phyloP scores from a whole-genome alignment of 2,329 filamentous ascomycete genomes.

The Trichoderma guizhouense region DNA sequence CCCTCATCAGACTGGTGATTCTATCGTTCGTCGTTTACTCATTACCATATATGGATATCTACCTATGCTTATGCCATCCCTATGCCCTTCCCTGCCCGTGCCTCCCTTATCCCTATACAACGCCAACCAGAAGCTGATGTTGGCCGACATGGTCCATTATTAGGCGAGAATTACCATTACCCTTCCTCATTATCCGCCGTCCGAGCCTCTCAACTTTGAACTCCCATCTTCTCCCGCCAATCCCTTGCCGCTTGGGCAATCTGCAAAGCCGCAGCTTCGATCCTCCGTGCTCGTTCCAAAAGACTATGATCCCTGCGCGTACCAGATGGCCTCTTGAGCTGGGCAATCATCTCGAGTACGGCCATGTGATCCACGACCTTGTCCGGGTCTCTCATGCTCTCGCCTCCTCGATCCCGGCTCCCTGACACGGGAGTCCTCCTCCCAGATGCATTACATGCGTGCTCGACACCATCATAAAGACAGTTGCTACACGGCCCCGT shows the following conservation, averaged over 20 bases:
- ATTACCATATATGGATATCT: conserved; percentile 14
- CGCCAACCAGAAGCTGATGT: conserved; percentile 12
- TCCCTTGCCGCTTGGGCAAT: conserved; percentile 28
- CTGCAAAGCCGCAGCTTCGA: conserved; percentile 27
- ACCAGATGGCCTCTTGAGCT: conserved; percentile 22
- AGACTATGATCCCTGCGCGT: conserved; percentile 23
- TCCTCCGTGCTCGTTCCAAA: conserved; percentile 24
- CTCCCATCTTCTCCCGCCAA: conserved; percentile 26
- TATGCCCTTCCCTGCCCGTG: background rate
- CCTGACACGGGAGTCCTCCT: conserved; percentile 19
- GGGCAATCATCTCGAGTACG: conserved; percentile 29
- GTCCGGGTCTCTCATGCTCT: conserved; percentile 22
- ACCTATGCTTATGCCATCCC: background rate
- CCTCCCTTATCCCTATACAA: background rate
- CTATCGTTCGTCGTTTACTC: conserved; percentile 10
- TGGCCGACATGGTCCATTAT: conserved; percentile 5
- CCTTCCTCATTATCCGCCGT: background rate
- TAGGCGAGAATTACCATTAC: conserved; percentile 6
- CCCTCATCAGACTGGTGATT: background rate
- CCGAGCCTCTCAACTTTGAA: conserved; percentile 6
- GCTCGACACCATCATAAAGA: conserved; percentile 22
- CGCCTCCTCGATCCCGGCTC: conserved; percentile 11
- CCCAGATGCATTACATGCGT: conserved; percentile 15
- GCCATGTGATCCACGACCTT: conserved; percentile 27
- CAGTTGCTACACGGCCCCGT: conserved; percentile 27